Evolutionary conservation across 148 eudicot genomes (phyloP).

Genomic region (Amaranthus cruentus): DNA sequence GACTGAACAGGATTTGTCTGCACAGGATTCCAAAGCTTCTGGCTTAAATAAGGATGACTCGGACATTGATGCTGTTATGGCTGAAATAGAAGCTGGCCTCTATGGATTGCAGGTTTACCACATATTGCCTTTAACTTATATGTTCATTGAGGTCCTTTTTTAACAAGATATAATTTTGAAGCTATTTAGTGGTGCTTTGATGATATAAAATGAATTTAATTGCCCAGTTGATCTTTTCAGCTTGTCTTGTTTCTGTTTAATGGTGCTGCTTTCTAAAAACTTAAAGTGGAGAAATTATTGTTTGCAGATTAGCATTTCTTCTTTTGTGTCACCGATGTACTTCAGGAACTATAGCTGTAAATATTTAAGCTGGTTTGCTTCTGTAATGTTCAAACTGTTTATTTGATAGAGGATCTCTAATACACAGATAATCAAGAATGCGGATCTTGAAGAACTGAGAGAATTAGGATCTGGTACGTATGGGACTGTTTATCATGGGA

Average conservation of each 20-base stretch:
- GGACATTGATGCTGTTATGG: conserved; percentile 71
- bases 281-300: neutral
- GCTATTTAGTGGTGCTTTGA: neutral
- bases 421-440: conserved; percentile 73
- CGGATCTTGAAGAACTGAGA: conserved; percentile 81
- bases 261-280: neutral
- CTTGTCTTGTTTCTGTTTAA: conserved; percentile 4
- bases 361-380: neutral
- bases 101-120: conserved; percentile 76
- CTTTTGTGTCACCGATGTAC: neutral
- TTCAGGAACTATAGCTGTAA: conserved; percentile 1
- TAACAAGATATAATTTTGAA: neutral
- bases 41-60: conserved; percentile 40
- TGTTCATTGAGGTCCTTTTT: neutral
- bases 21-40: conserved; percentile 44
- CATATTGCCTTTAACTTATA: neutral
- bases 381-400: conserved; percentile 7
- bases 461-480: conserved; percentile 96
- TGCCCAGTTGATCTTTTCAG: neutral
- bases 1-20: conserved; percentile 20
- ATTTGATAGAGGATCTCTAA: conserved; percentile 18
- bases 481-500: conserved; percentile 96
- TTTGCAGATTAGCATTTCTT: neutral
- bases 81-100: conserved; percentile 85
- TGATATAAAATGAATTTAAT: neutral